These are phyloP conservation scores for Phialophora chinensis DNA, from an alignment of 2,329 filamentous ascomycete genomes.

Conservation along the genomic window DNA sequence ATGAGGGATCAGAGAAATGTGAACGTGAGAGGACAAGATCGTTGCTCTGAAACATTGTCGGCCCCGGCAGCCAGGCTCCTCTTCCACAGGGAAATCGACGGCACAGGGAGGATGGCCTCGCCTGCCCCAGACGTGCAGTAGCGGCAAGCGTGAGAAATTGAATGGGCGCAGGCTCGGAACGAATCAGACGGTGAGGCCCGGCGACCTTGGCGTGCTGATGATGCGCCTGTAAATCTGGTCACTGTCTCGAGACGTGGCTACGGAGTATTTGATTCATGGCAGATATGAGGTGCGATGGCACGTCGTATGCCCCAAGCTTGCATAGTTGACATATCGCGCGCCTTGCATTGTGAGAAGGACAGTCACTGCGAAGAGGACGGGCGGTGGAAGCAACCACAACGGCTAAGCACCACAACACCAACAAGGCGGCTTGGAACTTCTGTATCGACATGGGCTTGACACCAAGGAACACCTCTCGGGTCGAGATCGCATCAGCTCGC, in stretches of 20 bases:
- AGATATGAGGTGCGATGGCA: background rate
- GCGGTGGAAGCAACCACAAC: background rate
- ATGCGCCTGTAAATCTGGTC: background rate
- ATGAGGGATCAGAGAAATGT: conserved; percentile 16
- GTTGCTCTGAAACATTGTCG: conserved; percentile 29
- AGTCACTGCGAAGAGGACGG: background rate
- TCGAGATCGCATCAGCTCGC: background rate
- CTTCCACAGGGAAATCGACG: conserved; percentile 9
- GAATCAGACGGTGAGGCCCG: conserved; percentile 1
- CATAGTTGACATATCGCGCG: background rate
- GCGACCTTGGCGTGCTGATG: background rate
- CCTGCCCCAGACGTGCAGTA: conserved; percentile 33
- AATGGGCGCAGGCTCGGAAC: conserved; percentile 6
- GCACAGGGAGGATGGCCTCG: conserved; percentile 20
- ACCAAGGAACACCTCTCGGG: background rate
- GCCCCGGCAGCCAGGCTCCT: conserved; percentile 3
- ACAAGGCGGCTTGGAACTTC: background rate
- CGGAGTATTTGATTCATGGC: background rate
- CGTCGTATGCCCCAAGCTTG: background rate
- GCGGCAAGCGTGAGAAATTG: conserved; percentile 19
- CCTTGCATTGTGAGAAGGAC: background rate
- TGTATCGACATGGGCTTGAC: background rate
- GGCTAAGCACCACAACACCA: no score
- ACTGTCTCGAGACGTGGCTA: background rate
- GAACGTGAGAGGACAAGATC: conserved; percentile 20